phyloP scores from a whole-genome alignment of 345 rosid species.

The Trapa incisa region DNA sequence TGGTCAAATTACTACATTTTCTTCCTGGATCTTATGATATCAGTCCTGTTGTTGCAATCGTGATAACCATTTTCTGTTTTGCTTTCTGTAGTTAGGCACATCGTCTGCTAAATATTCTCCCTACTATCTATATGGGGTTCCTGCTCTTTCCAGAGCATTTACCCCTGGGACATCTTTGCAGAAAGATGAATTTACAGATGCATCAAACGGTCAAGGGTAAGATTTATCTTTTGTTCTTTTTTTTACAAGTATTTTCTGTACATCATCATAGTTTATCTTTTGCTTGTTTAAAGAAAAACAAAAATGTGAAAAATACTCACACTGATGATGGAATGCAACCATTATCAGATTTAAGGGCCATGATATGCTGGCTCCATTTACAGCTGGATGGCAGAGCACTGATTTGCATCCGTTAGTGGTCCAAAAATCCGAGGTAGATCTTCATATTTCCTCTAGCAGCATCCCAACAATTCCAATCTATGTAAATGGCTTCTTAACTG shows the following conservation, averaged over 20 bases:
- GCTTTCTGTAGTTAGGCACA: slow-evolving; percentile 28
- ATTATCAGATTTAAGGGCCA: slow-evolving; percentile 68
- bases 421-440: slow-evolving; percentile 63
- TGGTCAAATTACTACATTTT: neutral
- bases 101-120: slow-evolving; percentile 19
- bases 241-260: neutral
- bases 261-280: neutral
- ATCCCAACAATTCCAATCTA: neutral
- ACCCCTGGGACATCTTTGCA: slow-evolving; percentile 39
- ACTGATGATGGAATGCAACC: neutral
- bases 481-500: neutral
- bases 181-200: slow-evolving; percentile 27
- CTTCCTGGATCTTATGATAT: neutral
- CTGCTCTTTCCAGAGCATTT: slow-evolving; percentile 34
- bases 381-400: slow-evolving; percentile 87
- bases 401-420: slow-evolving; percentile 75
- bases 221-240: neutral
- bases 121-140: slow-evolving; percentile 15
- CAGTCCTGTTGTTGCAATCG: neutral
- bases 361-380: slow-evolving; percentile 97
- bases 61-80: neutral
- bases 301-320: neutral
- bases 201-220: slow-evolving; percentile 26
- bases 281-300: neutral
- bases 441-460: neutral